phyloP scores from a whole-genome alignment of 2,329 filamentous ascomycete genomes.

The Furcasterigmium sp. region DNA sequence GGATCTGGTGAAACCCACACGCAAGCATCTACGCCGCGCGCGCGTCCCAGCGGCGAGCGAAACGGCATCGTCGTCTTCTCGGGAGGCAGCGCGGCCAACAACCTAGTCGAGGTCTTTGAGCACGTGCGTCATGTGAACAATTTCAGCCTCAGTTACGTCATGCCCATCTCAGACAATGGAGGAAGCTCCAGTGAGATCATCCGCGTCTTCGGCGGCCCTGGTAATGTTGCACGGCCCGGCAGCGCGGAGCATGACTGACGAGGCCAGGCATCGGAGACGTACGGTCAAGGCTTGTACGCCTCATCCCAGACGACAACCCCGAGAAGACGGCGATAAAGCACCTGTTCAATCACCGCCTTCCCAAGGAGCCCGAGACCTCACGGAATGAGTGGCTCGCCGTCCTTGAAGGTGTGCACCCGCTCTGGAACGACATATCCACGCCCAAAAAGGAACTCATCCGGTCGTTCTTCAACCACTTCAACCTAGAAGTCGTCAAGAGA shows the following conservation, averaged over 20 bases:
- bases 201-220: slow-evolving; percentile 88
- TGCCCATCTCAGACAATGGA: slow-evolving; percentile 94
- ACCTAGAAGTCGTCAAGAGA: slow-evolving; percentile 73
- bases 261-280: slow-evolving; percentile 51
- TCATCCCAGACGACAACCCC: slow-evolving; percentile 65
- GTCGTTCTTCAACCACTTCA: slow-evolving; percentile 70
- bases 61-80: slow-evolving; percentile 78
- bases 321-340: slow-evolving; percentile 72
- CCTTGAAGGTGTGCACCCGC: slow-evolving; percentile 71
- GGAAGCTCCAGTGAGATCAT: slow-evolving; percentile 92
- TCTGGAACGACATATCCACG: slow-evolving; percentile 69
- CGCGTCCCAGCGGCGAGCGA: background rate
- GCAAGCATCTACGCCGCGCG: background rate
- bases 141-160: slow-evolving; percentile 74
- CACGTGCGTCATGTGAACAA: slow-evolving; percentile 57
- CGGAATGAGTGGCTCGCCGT: slow-evolving; percentile 82
- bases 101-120: slow-evolving; percentile 84
- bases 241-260: background rate
- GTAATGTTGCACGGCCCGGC: slow-evolving; percentile 34
- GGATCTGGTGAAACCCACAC: too few relatives aligned
- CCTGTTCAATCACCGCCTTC: slow-evolving; percentile 83
- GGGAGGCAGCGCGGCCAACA: slow-evolving; percentile 91
- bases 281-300: slow-evolving; percentile 67
- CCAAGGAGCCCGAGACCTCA: slow-evolving; percentile 52
- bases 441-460: slow-evolving; percentile 73